phyloP scores from a whole-genome alignment of 1,284 basidiomycete species.

The Moesziomyces globuligerus region DNA sequence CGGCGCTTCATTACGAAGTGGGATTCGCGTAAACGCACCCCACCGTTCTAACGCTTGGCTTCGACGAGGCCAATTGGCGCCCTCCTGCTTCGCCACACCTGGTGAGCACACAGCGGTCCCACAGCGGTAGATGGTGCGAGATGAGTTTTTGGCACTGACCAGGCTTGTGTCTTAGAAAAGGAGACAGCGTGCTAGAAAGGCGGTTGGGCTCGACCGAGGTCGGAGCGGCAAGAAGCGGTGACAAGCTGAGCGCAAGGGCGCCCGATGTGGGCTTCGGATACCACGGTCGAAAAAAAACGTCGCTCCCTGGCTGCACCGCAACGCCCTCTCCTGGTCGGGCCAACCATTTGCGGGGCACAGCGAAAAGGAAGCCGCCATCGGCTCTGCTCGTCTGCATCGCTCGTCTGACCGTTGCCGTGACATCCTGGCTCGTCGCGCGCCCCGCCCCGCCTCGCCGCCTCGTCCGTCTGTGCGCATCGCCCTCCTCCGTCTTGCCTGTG shows the following conservation, averaged over 20 bases:
- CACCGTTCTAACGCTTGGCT: background rate
- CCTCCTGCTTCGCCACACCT: no score
- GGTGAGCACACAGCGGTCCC: no score
- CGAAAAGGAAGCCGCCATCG: slow-evolving; percentile 1
- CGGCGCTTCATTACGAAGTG: slow-evolving; percentile 30
- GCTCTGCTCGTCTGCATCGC: slow-evolving; percentile 3
- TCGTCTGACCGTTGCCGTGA: slow-evolving; percentile 27
- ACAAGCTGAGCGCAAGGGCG: background rate
- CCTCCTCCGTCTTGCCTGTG: no score
- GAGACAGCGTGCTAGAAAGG: no score
- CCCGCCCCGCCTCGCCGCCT: background rate
- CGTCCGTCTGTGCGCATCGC: slow-evolving; percentile 5
- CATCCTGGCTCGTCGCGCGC: slow-evolving; percentile 9
- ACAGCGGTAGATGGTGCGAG: background rate
- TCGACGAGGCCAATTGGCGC: slow-evolving; percentile 1
- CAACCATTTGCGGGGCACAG: slow-evolving; percentile 3
- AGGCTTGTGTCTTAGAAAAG: no score
- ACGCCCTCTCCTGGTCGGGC: slow-evolving; percentile 2
- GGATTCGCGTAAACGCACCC: slow-evolving; percentile 11
- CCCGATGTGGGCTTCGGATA: slow-evolving; percentile 6
- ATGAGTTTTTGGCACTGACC: no score
- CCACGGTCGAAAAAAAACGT: slow-evolving; percentile 5
- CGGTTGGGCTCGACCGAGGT: no score
- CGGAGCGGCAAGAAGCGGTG: no score
- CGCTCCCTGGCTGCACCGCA: background rate